These are phyloP conservation scores for Phytophthora pluvialis DNA, from an alignment of 352 stramenopile species.

Conservation along the genomic window DNA sequence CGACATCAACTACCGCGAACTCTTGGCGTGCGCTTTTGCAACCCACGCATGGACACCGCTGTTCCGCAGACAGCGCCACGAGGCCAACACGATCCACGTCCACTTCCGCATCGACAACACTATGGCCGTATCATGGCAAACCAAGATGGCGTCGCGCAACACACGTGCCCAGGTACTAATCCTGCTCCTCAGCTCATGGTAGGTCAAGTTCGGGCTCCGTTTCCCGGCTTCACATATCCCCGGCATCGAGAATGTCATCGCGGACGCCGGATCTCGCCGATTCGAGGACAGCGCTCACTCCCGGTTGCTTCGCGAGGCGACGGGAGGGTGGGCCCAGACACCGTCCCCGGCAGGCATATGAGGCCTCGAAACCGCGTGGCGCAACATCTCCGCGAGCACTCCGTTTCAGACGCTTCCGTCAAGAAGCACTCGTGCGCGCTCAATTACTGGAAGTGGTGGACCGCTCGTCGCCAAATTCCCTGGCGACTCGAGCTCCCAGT, in stretches of 20 bases:
- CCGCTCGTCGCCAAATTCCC: too few relatives aligned
- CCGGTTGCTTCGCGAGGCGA: too few relatives aligned
- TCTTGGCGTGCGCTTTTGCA: slow-evolving; percentile 12
- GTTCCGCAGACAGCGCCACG: too few relatives aligned
- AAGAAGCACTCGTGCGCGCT: neutral
- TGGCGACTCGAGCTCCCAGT: too few relatives aligned
- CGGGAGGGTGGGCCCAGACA: neutral
- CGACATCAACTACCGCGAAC: slow-evolving; percentile 37
- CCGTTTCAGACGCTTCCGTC: neutral
- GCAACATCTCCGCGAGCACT: neutral
- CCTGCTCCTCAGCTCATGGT: slow-evolving; percentile 1
- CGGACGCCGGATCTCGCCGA: slow-evolving; percentile 1
- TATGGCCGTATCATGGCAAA: neutral
- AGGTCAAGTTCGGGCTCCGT: neutral
- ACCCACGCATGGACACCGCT: slow-evolving; percentile 1
- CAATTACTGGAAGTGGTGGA: neutral
- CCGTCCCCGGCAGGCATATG: neutral
- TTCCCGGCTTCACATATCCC: slow-evolving; percentile 14
- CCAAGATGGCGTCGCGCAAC: neutral
- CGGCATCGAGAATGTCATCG: neutral
- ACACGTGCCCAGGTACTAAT: slow-evolving; percentile 7
- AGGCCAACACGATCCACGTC: too few relatives aligned
- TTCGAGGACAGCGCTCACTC: too few relatives aligned
- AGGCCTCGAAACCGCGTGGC: neutral
- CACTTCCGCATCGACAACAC: neutral